These are phyloP conservation scores for Hypoxylon sp. DNA, from an alignment of 2,329 filamentous ascomycete species.

Conservation along the genomic window DNA sequence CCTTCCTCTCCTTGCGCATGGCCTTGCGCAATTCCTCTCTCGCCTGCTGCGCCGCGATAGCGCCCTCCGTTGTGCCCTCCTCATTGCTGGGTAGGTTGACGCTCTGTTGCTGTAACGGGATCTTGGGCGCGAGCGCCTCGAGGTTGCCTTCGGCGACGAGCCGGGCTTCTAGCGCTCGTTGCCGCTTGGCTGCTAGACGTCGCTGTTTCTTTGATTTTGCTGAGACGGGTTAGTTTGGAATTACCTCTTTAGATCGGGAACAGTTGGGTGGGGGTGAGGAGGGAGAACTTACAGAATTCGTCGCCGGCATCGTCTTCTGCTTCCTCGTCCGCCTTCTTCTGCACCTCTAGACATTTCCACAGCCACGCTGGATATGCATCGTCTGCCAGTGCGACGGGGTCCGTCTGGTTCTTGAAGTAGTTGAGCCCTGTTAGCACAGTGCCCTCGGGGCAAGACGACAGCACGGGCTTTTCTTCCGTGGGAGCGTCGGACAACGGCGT, in stretches of 20 bases:
- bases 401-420: conserved; percentile 79
- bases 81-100: conserved; percentile 76
- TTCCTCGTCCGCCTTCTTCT: conserved; percentile 66
- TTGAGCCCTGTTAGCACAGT: conserved; percentile 81
- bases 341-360: conserved; percentile 78
- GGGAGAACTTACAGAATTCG: conserved; percentile 78
- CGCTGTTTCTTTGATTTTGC: conserved; percentile 90
- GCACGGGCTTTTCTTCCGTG: conserved; percentile 41
- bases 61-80: conserved; percentile 60
- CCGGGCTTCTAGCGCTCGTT: conserved; percentile 69
- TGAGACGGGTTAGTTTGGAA: conserved; percentile 54
- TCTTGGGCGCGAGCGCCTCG: conserved; percentile 74
- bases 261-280: background rate
- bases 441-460: conserved; percentile 74
- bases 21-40: conserved; percentile 76
- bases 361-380: conserved; percentile 85
- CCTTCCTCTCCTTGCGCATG: conserved; percentile 81
- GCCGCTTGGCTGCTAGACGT: conserved; percentile 76
- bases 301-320: conserved; percentile 74
- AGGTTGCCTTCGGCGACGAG: conserved; percentile 76
- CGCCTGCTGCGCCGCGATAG: conserved; percentile 64
- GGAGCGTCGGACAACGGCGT: conserved; percentile 49
- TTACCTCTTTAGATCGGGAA: background rate
- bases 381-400: conserved; percentile 81
- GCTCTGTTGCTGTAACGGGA: conserved; percentile 83